Evolutionary conservation across 2,329 filamentous ascomycete genomes (phyloP).

Genomic region (Ceratocystis albifundus): DNA sequence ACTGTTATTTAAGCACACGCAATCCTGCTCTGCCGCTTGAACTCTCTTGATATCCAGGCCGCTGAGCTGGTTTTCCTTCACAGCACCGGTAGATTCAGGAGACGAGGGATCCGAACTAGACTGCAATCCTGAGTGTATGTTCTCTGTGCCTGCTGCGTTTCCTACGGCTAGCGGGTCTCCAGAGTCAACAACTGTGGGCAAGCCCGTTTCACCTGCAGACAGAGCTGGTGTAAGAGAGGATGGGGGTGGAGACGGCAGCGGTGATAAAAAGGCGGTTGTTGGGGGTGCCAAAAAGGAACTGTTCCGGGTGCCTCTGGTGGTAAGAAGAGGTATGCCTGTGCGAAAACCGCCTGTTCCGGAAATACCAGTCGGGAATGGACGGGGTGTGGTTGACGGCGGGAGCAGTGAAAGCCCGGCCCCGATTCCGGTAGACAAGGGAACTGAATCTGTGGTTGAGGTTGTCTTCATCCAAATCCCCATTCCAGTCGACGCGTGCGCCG

Average conservation of each 20-base stretch:
- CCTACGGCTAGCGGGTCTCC: conserved; percentile 23
- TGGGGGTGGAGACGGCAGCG: background rate
- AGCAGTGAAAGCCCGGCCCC: conserved; percentile 3
- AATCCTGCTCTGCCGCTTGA: conserved; percentile 29
- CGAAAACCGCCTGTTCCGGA: background rate
- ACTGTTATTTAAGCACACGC: conserved; percentile 33
- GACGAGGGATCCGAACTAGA: background rate
- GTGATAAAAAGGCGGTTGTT: background rate
- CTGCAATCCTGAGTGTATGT: background rate
- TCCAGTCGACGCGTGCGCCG: background rate
- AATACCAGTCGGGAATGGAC: background rate
- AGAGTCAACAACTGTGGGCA: conserved; percentile 20
- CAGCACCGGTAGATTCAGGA: background rate
- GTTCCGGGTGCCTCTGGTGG: background rate
- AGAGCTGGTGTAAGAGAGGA: background rate
- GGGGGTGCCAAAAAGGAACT: background rate
- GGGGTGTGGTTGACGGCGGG: background rate
- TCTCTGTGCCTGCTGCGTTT: conserved; percentile 20
- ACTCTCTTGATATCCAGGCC: conserved; percentile 24
- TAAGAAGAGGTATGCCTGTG: background rate
- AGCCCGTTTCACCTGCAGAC: background rate
- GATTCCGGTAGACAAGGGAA: background rate
- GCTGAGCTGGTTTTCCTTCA: conserved; percentile 22
- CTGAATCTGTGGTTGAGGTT: background rate
- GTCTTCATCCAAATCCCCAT: conserved; percentile 3